Percentiles rank a stretch among this genome's conserved stretches.
These are phyloP conservation scores for Bifiguratus adelaidae DNA, from an alignment of 192 early-diverging fungal genomes.

Conservation along the genomic window DNA sequence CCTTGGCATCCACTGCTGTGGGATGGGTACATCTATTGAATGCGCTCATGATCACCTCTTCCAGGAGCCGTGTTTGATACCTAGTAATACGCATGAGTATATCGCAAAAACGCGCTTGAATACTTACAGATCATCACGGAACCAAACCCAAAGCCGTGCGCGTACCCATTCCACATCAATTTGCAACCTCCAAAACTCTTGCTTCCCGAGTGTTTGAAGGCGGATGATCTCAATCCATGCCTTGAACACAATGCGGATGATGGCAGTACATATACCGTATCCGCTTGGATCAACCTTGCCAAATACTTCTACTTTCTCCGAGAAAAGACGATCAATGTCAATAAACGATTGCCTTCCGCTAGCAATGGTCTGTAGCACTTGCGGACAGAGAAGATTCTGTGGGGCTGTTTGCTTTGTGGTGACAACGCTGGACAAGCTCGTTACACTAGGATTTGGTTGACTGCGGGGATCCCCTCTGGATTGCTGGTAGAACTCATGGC, in stretches of 20 bases:
- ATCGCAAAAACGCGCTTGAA: background rate
- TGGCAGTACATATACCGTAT: constrained; percentile 30
- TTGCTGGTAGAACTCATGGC: no score
- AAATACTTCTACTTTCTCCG: constrained; percentile 55
- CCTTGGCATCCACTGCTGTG: constrained; percentile 19
- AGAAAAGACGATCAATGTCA: constrained; percentile 61
- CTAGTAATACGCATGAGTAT: constrained; percentile 7
- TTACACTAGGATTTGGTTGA: no score
- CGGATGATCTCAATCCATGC: constrained; percentile 47
- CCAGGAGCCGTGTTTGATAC: constrained; percentile 27
- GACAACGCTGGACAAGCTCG: no score
- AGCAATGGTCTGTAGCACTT: no score
- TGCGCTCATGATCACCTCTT: constrained; percentile 36
- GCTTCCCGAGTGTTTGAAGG: constrained; percentile 29
- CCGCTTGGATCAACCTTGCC: constrained; percentile 40
- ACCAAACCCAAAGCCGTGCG: constrained; percentile 31
- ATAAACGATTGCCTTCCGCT: constrained; percentile 34
- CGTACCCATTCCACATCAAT: constrained; percentile 51
- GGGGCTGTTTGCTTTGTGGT: no score
- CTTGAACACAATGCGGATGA: constrained; percentile 52
- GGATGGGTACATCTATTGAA: constrained; percentile 39
- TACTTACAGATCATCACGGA: constrained; percentile 27
- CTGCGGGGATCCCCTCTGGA: no score
- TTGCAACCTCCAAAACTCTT: constrained; percentile 53
- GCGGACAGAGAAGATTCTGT: no score